These are phyloP conservation scores for Xylaria sp. DNA, from an alignment of 2,329 filamentous ascomycete genomes.

Conservation along the genomic window DNA sequence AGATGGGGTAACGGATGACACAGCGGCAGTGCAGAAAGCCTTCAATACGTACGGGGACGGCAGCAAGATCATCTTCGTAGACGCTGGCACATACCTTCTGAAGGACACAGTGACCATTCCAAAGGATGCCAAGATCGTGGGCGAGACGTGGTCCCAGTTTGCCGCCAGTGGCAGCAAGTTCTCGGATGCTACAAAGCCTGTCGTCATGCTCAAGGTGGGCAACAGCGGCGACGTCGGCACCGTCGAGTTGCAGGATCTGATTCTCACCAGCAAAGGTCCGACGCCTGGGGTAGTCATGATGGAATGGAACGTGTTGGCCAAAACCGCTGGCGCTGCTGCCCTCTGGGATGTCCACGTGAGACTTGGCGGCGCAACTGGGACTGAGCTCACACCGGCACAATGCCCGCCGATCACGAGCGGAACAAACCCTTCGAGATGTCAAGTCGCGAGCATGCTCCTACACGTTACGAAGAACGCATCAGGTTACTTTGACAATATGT, in stretches of 20 bases:
- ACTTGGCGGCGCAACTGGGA: slow-evolving; percentile 74
- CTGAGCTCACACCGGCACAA: slow-evolving; percentile 66
- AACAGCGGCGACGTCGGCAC: slow-evolving; percentile 59
- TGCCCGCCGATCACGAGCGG: slow-evolving; percentile 56
- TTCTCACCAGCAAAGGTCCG: slow-evolving; percentile 64
- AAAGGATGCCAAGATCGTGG: slow-evolving; percentile 60
- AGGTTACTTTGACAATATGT: slow-evolving; percentile 52
- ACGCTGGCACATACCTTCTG: slow-evolving; percentile 66
- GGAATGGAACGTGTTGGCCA: slow-evolving; percentile 63
- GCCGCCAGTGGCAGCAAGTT: slow-evolving; percentile 58
- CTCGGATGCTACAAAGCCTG: slow-evolving; percentile 56
- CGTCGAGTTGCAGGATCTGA: slow-evolving; percentile 68
- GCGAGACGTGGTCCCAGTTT: slow-evolving; percentile 61
- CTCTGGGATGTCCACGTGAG: slow-evolving; percentile 82
- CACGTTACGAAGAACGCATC: slow-evolving; percentile 48
- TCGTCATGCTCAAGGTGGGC: slow-evolving; percentile 63
- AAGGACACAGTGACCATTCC: slow-evolving; percentile 59
- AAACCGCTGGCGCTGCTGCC: slow-evolving; percentile 49
- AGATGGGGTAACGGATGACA: slow-evolving; percentile 78
- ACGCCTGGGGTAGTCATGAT: slow-evolving; percentile 67
- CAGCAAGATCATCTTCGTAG: slow-evolving; percentile 64
- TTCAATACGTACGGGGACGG: slow-evolving; percentile 50
- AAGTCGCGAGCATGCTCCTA: slow-evolving; percentile 51
- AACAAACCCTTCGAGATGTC: slow-evolving; percentile 41
- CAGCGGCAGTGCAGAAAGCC: slow-evolving; percentile 69